phyloP scores from a whole-genome alignment of 116 monocot genomes.

The Iris pallida region DNA sequence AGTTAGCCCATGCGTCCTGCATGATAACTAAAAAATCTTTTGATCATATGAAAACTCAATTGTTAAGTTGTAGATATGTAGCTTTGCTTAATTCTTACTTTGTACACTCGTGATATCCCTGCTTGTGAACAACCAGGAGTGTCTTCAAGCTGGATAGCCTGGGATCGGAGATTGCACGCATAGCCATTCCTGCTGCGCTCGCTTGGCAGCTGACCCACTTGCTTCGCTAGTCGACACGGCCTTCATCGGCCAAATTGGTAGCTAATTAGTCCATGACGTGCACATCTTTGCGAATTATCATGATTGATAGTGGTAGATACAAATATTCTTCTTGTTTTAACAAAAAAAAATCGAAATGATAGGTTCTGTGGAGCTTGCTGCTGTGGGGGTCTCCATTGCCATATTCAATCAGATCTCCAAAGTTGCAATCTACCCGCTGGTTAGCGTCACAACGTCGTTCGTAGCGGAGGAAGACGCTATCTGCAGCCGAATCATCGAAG shows the following conservation, averaged over 20 bases:
- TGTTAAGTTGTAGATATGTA: background rate
- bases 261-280: background rate
- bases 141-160: slow-evolving; percentile 42
- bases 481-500: slow-evolving; percentile 5
- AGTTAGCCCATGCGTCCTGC: background rate
- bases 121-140: slow-evolving; percentile 13
- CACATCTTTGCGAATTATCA: background rate
- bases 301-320: background rate
- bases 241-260: slow-evolving; percentile 44
- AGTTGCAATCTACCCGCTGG: slow-evolving; percentile 46
- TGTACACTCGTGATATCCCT: background rate
- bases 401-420: slow-evolving; percentile 52
- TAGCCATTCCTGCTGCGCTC: slow-evolving; percentile 44
- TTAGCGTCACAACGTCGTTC: slow-evolving; percentile 55
- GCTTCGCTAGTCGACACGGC: slow-evolving; percentile 53
- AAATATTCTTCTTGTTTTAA: background rate
- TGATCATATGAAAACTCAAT: background rate
- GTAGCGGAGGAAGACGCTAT: slow-evolving; percentile 53
- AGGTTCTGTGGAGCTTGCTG: slow-evolving; percentile 51
- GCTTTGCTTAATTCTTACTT: background rate
- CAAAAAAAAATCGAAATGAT: background rate
- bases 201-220: slow-evolving; percentile 53
- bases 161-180: slow-evolving; percentile 25
- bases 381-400: slow-evolving; percentile 51
- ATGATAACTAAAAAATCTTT: background rate